Evolutionary conservation across 73 alveolate species (phyloP).

Genomic region (Paramecium sexaurelia): DNA sequence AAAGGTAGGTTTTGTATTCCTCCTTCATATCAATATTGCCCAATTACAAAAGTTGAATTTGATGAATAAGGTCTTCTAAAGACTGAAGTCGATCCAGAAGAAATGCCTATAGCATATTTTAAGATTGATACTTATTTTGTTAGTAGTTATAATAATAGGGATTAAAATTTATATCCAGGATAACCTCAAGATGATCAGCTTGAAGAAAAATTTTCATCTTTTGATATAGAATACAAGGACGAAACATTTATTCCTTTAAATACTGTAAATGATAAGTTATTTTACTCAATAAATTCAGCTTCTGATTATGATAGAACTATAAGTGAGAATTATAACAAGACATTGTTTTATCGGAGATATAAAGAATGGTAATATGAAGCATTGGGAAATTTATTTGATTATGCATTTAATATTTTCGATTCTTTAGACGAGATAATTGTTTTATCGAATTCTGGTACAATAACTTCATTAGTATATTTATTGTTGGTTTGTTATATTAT

Average conservation of each 20-base stretch:
- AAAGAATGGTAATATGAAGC: neutral
- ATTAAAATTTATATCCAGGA: neutral
- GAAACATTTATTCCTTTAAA: neutral
- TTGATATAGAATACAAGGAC: neutral
- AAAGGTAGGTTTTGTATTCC: slow-evolving; percentile 30
- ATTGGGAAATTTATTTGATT: neutral
- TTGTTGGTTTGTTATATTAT: neutral
- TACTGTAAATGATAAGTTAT: neutral
- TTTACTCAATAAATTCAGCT: neutral
- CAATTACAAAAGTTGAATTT: neutral
- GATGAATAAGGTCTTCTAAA: neutral
- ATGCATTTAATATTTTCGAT: slow-evolving; percentile 10
- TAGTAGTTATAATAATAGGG: neutral
- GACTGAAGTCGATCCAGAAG: neutral
- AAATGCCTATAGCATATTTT: slow-evolving; percentile 14
- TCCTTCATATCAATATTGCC: neutral
- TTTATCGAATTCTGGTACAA: neutral
- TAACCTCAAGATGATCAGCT: neutral
- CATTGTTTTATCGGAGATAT: neutral
- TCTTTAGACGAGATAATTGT: neutral
- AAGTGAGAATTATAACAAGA: neutral
- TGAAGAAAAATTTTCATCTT: neutral
- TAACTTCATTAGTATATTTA: neutral
- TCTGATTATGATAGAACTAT: neutral
- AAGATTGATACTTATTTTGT: slow-evolving; percentile 4